Evolutionary conservation across 2,329 filamentous ascomycete genomes (phyloP).

Genomic region (Xylariaceae sp.): DNA sequence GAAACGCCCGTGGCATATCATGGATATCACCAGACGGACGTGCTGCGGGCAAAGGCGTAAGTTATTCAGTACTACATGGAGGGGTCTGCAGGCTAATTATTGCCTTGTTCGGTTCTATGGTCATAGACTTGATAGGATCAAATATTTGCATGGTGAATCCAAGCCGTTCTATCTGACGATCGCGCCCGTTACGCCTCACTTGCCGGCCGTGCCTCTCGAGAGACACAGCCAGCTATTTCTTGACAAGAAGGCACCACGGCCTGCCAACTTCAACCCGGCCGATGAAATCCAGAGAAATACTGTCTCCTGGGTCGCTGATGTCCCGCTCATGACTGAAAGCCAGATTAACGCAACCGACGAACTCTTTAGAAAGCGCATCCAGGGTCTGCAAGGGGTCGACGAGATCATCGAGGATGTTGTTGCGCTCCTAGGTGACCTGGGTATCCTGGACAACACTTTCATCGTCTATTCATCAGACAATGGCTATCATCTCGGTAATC

Average conservation of each 20-base stretch:
- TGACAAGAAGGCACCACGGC: neutral
- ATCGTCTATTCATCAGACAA: constrained; percentile 31
- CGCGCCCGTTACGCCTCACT: constrained; percentile 10
- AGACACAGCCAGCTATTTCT: neutral
- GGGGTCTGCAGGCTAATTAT: neutral
- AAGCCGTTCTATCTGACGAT: constrained; percentile 21
- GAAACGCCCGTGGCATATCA: constrained; percentile 11
- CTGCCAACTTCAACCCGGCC: constrained; percentile 6
- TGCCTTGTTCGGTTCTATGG: neutral
- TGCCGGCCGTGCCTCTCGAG: neutral
- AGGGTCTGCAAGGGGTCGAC: constrained; percentile 14
- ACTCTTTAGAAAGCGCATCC: neutral
- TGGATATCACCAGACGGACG: constrained; percentile 20
- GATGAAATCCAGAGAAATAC: constrained; percentile 1
- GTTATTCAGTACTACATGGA: neutral
- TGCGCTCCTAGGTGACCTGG: neutral
- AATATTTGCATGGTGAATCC: neutral
- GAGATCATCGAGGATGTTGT: constrained; percentile 22
- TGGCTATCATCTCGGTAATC: constrained; percentile 25
- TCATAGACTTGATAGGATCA: constrained; percentile 7
- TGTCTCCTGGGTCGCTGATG: constrained; percentile 1
- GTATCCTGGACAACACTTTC: constrained; percentile 19
- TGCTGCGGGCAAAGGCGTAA: constrained; percentile 15
- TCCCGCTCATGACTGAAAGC: neutral
- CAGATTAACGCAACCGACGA: neutral